phyloP scores from a whole-genome alignment of 2,329 filamentous ascomycete genomes.

The Talaromyces sp. region DNA sequence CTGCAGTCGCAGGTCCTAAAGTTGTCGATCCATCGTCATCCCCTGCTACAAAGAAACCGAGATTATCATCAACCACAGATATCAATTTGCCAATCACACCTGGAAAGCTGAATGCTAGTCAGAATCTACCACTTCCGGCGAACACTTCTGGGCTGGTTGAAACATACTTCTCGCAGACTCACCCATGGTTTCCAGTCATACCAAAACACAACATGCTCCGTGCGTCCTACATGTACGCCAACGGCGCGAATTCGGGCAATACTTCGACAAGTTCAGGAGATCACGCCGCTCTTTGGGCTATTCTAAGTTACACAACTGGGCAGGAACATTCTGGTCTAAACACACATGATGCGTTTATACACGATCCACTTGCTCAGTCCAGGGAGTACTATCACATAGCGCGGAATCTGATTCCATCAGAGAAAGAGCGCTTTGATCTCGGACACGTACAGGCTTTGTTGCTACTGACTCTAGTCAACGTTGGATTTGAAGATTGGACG shows the following conservation, averaged over 20 bases:
- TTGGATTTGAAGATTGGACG: conserved; percentile 46
- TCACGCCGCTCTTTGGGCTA: conserved; percentile 45
- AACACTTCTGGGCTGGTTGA: conserved; percentile 54
- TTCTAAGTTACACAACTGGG: conserved; percentile 42
- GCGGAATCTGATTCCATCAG: conserved; percentile 38
- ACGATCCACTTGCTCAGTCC: conserved; percentile 25
- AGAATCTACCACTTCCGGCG: conserved; percentile 42
- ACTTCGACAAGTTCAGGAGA: conserved; percentile 37
- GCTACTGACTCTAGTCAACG: conserved; percentile 49
- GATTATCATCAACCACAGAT: conserved; percentile 24
- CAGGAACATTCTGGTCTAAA: conserved; percentile 26
- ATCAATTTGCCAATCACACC: background rate
- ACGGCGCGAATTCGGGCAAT: conserved; percentile 35
- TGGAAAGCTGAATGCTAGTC: conserved; percentile 2
- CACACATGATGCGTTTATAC: conserved; percentile 4
- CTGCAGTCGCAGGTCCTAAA: conserved; percentile 30
- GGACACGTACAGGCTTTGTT: conserved; percentile 46
- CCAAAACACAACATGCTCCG: conserved; percentile 57
- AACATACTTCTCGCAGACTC: conserved; percentile 56
- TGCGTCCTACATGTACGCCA: conserved; percentile 55
- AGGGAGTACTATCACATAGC: conserved; percentile 37
- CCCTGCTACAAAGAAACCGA: conserved; percentile 28
- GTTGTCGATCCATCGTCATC: conserved; percentile 28
- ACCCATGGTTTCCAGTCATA: conserved; percentile 59
- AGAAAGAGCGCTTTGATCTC: conserved; percentile 39